phyloP scores from a whole-genome alignment of 2,329 filamentous ascomycete genomes.

The Allantophomopsis cytisporea region DNA sequence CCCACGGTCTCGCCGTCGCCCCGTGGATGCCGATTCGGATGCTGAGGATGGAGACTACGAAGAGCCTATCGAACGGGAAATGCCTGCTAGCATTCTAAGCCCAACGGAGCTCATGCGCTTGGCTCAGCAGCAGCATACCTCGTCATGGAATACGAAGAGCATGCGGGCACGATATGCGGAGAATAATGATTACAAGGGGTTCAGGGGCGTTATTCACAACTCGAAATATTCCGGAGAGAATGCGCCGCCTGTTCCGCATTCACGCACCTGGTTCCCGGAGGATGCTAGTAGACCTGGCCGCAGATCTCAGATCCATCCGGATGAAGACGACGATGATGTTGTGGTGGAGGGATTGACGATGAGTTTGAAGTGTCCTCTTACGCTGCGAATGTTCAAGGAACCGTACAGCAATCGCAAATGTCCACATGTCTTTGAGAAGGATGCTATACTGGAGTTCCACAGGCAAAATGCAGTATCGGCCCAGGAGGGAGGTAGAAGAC shows the following conservation, averaged over 20 bases:
- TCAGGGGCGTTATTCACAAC: slow-evolving; percentile 48
- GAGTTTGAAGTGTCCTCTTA: slow-evolving; percentile 58
- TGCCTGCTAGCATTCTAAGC: slow-evolving; percentile 15
- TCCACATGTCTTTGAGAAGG: slow-evolving; percentile 60
- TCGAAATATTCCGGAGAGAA: slow-evolving; percentile 38
- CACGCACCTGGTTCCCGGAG: slow-evolving; percentile 45
- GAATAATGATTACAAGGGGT: slow-evolving; percentile 45
- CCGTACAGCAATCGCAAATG: slow-evolving; percentile 55
- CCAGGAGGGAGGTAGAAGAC: slow-evolving; percentile 1
- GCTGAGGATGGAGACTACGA: slow-evolving; percentile 26
- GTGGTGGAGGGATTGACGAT: slow-evolving; percentile 49
- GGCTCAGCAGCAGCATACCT: slow-evolving; percentile 18
- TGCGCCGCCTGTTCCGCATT: slow-evolving; percentile 35
- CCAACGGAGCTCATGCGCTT: slow-evolving; percentile 21
- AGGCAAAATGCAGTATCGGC: slow-evolving; percentile 3
- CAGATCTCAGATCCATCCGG: slow-evolving; percentile 2
- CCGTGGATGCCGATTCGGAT: slow-evolving; percentile 17
- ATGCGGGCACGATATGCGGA: slow-evolving; percentile 36
- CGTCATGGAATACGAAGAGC: slow-evolving; percentile 21
- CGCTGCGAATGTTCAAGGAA: slow-evolving; percentile 47
- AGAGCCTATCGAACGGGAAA: slow-evolving; percentile 15
- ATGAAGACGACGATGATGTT: slow-evolving; percentile 51
- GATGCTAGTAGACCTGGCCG: slow-evolving; percentile 6
- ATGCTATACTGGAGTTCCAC: slow-evolving; percentile 39
- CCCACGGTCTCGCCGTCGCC: slow-evolving; percentile 12